Evolutionary conservation across 2,329 filamentous ascomycete genomes (phyloP).

Genomic region (Cladorrhinum sp.): DNA sequence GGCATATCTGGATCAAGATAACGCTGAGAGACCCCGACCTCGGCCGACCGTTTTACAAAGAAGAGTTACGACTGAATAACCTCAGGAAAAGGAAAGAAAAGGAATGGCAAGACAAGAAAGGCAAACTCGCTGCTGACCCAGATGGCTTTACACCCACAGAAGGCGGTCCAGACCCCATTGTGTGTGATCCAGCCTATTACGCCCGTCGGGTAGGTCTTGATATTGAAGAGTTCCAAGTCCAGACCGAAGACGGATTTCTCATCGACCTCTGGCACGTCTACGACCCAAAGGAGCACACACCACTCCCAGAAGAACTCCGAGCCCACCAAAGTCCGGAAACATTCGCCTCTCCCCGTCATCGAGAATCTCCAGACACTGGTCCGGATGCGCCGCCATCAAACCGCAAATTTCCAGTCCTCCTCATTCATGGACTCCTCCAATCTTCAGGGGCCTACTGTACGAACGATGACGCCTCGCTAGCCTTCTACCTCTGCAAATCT

Average conservation of each 20-base stretch:
- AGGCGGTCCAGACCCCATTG: conserved; percentile 73
- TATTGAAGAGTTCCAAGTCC: conserved; percentile 75
- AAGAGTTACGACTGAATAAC: conserved; percentile 62
- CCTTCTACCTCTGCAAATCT: conserved; percentile 87
- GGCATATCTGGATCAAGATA: conserved; percentile 49
- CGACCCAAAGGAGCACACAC: conserved; percentile 70
- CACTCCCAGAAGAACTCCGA: conserved; percentile 47
- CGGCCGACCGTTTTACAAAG: conserved; percentile 65
- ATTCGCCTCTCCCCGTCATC: conserved; percentile 44
- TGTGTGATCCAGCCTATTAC: conserved; percentile 81
- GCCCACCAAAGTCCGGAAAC: conserved; percentile 57
- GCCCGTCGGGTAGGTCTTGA: conserved; percentile 84
- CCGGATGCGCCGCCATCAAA: conserved; percentile 46
- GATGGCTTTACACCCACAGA: conserved; percentile 71
- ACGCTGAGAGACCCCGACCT: conserved; percentile 59
- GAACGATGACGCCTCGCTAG: conserved; percentile 84
- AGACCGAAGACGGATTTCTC: conserved; percentile 92
- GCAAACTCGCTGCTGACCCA: conserved; percentile 36
- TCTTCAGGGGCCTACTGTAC: conserved; percentile 84
- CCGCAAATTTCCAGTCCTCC: conserved; percentile 74
- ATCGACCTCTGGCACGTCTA: conserved; percentile 88
- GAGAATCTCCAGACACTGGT: conserved; percentile 35
- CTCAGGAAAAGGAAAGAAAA: conserved; percentile 55
- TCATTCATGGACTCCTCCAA: conserved; percentile 87
- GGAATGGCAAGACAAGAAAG: conserved; percentile 58